Percentiles rank a stretch among this genome's conserved stretches.
Conservation (phyloP, 73 alveolate species). For the Loxodes magnus region DNA sequence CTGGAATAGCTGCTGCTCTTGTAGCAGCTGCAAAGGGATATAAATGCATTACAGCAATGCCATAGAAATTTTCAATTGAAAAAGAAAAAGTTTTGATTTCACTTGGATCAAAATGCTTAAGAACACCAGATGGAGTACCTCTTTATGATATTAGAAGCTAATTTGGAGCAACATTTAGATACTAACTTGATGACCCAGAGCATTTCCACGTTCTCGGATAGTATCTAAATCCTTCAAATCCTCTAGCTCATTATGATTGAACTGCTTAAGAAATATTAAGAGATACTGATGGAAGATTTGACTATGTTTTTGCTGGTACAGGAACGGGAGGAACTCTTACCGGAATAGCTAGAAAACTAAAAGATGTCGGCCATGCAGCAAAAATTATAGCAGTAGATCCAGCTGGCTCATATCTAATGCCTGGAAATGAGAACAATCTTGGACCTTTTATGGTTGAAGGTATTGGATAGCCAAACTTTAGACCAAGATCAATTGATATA, state of each 20-base stretch:
- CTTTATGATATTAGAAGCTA: too few relatives aligned
- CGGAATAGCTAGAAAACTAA: slow-evolving; percentile 87
- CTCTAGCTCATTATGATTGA: slow-evolving; percentile 87
- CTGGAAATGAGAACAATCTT: slow-evolving; percentile 21
- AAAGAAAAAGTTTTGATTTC: slow-evolving; percentile 60
- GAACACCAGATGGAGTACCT: slow-evolving; percentile 38
- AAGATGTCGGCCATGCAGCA: slow-evolving; percentile 65
- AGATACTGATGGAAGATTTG: slow-evolving; percentile 77
- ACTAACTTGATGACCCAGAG: slow-evolving; percentile 44
- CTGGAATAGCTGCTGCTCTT: slow-evolving; percentile 78
- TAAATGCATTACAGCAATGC: slow-evolving; percentile 61
- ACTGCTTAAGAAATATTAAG: slow-evolving; percentile 91
- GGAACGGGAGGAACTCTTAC: slow-evolving; percentile 97
- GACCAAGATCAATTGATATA: too few relatives aligned
- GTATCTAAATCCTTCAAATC: too few relatives aligned
- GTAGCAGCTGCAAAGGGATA: slow-evolving; percentile 73
- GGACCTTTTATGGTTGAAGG: too few relatives aligned
- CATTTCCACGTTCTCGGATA: slow-evolving; percentile 28
- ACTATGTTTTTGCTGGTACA: slow-evolving; percentile 63
- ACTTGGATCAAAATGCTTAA: slow-evolving; percentile 64
- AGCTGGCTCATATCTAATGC: slow-evolving; percentile 65
- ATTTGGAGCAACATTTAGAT: slow-evolving; percentile 2
- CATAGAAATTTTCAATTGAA: slow-evolving; percentile 72
- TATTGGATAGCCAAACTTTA: too few relatives aligned
- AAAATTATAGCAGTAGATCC: slow-evolving; percentile 92